These are phyloP conservation scores for Straminergon stramineum DNA, from an alignment of 225 moss, liverwort and hornwort species.

Conservation along the genomic window DNA sequence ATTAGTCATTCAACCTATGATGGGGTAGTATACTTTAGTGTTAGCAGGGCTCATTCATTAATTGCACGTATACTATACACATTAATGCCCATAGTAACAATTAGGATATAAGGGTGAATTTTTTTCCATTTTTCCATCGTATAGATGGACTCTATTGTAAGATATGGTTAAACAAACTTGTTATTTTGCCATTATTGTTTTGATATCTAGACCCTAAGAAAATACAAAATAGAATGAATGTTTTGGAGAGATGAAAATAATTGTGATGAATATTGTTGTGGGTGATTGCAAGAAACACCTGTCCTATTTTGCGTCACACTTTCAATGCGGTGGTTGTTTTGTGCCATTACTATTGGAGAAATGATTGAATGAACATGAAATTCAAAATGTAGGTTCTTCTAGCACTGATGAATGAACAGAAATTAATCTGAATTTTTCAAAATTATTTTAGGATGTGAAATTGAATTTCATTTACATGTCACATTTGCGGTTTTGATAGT, in stretches of 20 bases:
- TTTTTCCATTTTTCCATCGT: neutral
- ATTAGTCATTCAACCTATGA: too few species aligned
- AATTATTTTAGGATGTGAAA: too few species aligned
- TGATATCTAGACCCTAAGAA: neutral
- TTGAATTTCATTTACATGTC: too few species aligned
- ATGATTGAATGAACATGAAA: too few species aligned
- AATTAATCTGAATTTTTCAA: too few species aligned
- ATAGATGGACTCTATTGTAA: neutral
- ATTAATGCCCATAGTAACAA: neutral
- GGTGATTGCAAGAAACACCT: too few species aligned
- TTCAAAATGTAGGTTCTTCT: too few species aligned
- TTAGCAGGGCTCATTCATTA: rapidly evolving
- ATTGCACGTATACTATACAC: neutral
- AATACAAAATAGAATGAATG: neutral
- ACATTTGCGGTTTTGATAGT: too few species aligned
- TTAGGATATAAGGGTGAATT: neutral
- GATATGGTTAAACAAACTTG: neutral
- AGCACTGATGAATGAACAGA: too few species aligned
- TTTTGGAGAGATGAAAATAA: neutral
- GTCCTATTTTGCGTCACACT: too few species aligned
- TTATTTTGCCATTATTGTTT: neutral
- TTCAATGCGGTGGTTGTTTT: too few species aligned
- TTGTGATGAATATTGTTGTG: neutral
- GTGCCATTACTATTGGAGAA: too few species aligned
- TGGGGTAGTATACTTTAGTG: neutral